Evolutionary conservation across 2,329 filamentous ascomycete genomes (phyloP).

Genomic region (Zymoseptoria crescenta): DNA sequence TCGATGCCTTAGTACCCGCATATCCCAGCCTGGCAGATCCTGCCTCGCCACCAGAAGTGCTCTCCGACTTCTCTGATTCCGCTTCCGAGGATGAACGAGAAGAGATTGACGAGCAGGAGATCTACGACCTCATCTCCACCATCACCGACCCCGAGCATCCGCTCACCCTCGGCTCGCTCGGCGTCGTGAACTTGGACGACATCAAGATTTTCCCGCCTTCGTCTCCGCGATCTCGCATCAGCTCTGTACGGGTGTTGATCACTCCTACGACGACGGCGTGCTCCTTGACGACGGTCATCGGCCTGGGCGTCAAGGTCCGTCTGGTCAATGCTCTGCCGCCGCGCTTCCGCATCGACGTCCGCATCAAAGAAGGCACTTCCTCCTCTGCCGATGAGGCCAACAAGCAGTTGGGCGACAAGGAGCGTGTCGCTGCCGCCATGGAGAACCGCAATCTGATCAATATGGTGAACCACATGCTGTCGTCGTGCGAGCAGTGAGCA

Average conservation of each 20-base stretch:
- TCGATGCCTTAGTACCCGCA: constrained; percentile 46
- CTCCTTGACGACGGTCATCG: constrained; percentile 91
- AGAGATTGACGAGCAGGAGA: constrained; percentile 92
- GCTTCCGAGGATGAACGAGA: constrained; percentile 59
- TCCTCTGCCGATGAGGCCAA: constrained; percentile 91
- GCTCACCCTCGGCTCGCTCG: constrained; percentile 82
- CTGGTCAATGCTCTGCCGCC: constrained; percentile 86
- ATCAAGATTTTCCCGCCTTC: constrained; percentile 68
- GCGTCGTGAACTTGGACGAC: constrained; percentile 92
- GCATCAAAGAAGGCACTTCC: constrained; percentile 94
- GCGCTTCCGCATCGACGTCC: constrained; percentile 83
- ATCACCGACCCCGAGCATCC: constrained; percentile 97
- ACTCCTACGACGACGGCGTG: constrained; percentile 97
- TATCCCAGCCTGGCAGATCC: constrained; percentile 38
- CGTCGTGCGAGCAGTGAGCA: constrained; percentile 27
- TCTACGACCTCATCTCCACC: constrained; percentile 89
- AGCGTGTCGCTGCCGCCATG: constrained; percentile 85
- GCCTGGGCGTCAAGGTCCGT: constrained; percentile 81
- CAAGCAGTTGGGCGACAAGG: constrained; percentile 94
- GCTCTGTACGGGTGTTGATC: constrained; percentile 76
- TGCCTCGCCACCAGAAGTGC: constrained; percentile 25
- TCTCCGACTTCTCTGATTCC: constrained; percentile 38
- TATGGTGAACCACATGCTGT: constrained; percentile 85
- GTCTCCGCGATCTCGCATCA: constrained; percentile 54
- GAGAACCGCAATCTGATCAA: constrained; percentile 88